Conservation (phyloP, 805 yeast genomes). For the Sugiyamaella smithiae region DNA sequence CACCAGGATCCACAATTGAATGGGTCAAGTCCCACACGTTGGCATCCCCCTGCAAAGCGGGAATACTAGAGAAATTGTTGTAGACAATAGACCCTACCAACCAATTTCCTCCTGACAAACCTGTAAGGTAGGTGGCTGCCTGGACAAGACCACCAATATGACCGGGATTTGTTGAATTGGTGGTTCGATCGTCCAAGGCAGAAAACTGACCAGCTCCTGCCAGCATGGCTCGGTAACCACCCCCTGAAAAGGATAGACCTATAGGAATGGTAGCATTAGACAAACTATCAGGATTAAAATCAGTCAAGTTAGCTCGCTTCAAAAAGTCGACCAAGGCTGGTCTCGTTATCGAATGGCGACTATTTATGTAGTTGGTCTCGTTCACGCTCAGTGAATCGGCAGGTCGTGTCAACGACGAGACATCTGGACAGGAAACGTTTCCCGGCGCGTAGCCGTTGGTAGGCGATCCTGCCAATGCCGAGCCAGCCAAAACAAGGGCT, state of each 20-base stretch:
- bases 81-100: constrained; percentile 62
- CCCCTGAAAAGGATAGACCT: constrained; percentile 68
- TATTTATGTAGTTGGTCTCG: constrained; percentile 32
- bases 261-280: constrained; percentile 31
- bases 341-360: constrained; percentile 35
- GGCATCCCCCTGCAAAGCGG: constrained; percentile 47
- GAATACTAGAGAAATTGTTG: constrained; percentile 72
- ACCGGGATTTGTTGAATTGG: constrained; percentile 42
- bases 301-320: constrained; percentile 44
- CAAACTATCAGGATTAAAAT: constrained; percentile 42
- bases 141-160: constrained; percentile 76
- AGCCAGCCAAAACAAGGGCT: neutral
- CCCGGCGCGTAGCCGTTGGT: constrained; percentile 48
- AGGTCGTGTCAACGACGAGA: constrained; percentile 29
- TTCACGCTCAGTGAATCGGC: constrained; percentile 31
- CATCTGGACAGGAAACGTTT: constrained; percentile 43
- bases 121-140: constrained; percentile 66
- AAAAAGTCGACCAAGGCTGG: constrained; percentile 45
- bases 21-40: constrained; percentile 68
- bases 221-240: constrained; percentile 89
- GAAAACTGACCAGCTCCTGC: constrained; percentile 80
- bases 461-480: constrained; percentile 26
- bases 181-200: constrained; percentile 73
- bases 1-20: constrained; percentile 61
- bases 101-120: constrained; percentile 87